Conservation (phyloP, 768 basidiomycete genomes). For the Pleurotus giganteus region DNA sequence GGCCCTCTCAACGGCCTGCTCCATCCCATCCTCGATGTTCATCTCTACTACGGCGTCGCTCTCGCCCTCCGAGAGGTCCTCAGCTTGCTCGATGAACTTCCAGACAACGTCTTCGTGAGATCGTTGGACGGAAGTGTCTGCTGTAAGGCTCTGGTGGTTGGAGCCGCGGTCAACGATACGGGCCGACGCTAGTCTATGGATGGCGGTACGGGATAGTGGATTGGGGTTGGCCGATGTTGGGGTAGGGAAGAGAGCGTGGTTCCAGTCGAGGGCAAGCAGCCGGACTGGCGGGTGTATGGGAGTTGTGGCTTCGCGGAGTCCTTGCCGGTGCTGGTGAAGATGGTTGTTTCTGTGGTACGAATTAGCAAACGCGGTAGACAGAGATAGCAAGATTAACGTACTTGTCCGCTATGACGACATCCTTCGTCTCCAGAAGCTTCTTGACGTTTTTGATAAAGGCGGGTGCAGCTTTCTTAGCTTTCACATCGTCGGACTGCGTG, state of each 20-base stretch:
- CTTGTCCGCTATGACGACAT: conserved; percentile 94
- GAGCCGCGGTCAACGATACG: conserved; percentile 75
- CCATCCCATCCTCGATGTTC: conserved; percentile 52
- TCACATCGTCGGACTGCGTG: conserved; percentile 91
- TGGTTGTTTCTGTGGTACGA: conserved; percentile 75
- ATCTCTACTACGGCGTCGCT: conserved; percentile 72
- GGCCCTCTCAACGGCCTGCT: conserved; percentile 54
- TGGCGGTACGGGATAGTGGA: conserved; percentile 44
- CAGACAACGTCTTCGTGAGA: conserved; percentile 80
- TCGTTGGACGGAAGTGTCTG: conserved; percentile 41
- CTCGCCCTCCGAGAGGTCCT: conserved; percentile 60
- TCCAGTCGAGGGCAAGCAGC: conserved; percentile 82
- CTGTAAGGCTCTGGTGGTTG: conserved; percentile 81
- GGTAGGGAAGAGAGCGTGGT: conserved; percentile 3
- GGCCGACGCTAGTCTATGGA: conserved; percentile 76
- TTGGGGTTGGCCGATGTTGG: conserved; percentile 32
- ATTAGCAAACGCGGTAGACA: background rate
- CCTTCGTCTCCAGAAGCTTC: conserved; percentile 53
- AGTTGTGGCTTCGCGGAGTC: conserved; percentile 56
- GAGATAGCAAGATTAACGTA: conserved; percentile 30
- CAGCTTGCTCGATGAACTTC: conserved; percentile 66
- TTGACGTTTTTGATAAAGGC: conserved; percentile 73
- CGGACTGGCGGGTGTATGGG: conserved; percentile 54
- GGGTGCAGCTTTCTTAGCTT: conserved; percentile 68
- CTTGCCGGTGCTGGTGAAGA: conserved; percentile 70